Conservation (phyloP, 495 filamentous ascomycete species). For the Penicillium nucicola region DNA sequence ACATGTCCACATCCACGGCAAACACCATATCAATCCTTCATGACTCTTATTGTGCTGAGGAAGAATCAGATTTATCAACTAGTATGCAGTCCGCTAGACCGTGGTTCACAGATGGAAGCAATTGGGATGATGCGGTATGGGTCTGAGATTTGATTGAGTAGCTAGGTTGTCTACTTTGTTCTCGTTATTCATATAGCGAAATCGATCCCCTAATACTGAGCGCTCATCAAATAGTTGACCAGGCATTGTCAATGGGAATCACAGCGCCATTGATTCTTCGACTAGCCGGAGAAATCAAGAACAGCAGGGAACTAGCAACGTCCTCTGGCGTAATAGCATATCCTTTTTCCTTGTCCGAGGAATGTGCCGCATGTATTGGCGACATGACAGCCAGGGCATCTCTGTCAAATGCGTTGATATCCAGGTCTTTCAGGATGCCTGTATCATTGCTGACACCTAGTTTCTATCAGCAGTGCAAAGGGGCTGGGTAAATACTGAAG, state of each 20-base stretch:
- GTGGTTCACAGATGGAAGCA: too few relatives aligned
- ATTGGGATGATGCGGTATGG: too few relatives aligned
- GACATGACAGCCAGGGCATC: not conserved
- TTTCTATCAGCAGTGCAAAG: not conserved
- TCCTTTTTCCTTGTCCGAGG: not conserved
- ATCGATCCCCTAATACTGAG: too few relatives aligned
- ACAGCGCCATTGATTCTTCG: not conserved
- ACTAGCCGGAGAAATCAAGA: not conserved
- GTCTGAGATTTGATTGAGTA: too few relatives aligned
- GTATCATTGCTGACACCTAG: not conserved
- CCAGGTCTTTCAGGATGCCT: not conserved
- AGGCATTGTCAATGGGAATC: not conserved
- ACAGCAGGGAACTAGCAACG: not conserved
- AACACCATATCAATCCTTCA: too few relatives aligned
- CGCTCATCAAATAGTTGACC: not conserved
- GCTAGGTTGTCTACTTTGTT: too few relatives aligned
- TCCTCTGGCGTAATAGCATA: not conserved
- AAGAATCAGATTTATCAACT: too few relatives aligned
- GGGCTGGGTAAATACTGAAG: too few relatives aligned
- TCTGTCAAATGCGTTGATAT: not conserved
- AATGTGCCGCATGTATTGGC: not conserved
- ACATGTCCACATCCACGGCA: too few relatives aligned
- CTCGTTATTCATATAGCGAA: too few relatives aligned
- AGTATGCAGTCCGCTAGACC: too few relatives aligned
- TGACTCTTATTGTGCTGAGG: too few relatives aligned